Percentiles rank a stretch among this genome's conserved stretches.
phyloP scores from a whole-genome alignment of 768 basidiomycete species.

The Russula vinacea region DNA sequence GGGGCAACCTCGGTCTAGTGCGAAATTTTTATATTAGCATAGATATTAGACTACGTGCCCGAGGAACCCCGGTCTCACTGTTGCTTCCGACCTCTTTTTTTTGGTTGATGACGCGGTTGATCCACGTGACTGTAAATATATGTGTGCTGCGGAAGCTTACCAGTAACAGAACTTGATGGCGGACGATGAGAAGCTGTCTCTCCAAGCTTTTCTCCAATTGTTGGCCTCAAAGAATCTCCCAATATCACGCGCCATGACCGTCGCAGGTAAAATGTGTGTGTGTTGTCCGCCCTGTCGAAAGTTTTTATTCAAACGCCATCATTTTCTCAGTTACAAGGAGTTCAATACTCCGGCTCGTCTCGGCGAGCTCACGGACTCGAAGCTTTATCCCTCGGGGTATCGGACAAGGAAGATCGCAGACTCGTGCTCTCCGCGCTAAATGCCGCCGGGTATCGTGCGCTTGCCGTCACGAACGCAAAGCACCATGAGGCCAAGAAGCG shows the following conservation, averaged over 20 bases:
- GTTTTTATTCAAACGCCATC: background rate
- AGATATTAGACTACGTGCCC: too few species aligned
- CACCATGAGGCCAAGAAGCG: slow-evolving; percentile 28
- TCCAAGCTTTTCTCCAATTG: slow-evolving; percentile 39
- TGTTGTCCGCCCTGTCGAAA: too few species aligned
- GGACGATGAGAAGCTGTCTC: slow-evolving; percentile 28
- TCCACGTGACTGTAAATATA: background rate
- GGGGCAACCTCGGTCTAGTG: too few species aligned
- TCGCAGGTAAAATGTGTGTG: slow-evolving; percentile 38
- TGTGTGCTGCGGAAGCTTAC: too few species aligned
- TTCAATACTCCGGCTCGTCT: slow-evolving; percentile 61
- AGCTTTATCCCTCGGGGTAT: slow-evolving; percentile 58
- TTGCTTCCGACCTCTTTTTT: too few species aligned
- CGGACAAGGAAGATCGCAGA: slow-evolving; percentile 62
- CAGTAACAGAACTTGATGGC: slow-evolving; percentile 9
- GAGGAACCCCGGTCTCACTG: too few species aligned
- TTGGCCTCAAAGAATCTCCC: slow-evolving; percentile 33
- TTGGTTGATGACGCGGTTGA: too few species aligned
- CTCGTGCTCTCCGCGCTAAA: slow-evolving; percentile 55
- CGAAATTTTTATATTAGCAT: too few species aligned
- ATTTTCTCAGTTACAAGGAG: slow-evolving; percentile 58
- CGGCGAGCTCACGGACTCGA: slow-evolving; percentile 53
- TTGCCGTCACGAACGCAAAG: slow-evolving; percentile 20
- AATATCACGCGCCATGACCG: slow-evolving; percentile 37
- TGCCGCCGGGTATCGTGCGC: slow-evolving; percentile 56